Conservation (phyloP, 352 stramenopile genomes). For the Paralagenidium karlingii region DNA sequence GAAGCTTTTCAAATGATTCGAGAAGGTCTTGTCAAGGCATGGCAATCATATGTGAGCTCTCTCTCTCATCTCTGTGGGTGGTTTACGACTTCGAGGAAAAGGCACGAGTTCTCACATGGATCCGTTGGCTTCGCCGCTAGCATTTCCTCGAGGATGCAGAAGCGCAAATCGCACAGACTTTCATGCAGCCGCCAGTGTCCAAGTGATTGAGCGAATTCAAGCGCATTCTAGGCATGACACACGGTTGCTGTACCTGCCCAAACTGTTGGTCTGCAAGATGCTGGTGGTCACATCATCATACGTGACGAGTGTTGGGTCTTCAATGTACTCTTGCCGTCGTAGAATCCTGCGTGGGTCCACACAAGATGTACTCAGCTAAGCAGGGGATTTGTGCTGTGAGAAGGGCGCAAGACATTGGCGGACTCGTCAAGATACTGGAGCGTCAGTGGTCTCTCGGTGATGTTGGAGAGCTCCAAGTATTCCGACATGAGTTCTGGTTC, state of each 20-base stretch:
- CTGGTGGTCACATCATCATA: conserved; percentile 14
- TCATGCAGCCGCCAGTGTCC: neutral
- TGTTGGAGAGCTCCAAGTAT: conserved; percentile 16
- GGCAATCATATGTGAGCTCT: neutral
- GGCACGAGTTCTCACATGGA: conserved; percentile 24
- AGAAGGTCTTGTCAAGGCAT: conserved; percentile 16
- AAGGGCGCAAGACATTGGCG: no score
- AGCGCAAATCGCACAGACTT: conserved; percentile 27
- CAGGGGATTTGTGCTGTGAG: no score
- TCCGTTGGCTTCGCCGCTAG: conserved; percentile 14
- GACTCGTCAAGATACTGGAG: conserved; percentile 24
- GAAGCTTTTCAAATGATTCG: conserved; percentile 27
- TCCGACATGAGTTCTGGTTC: conserved; percentile 14
- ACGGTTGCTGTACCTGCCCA: conserved; percentile 17
- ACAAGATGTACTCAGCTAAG: no score
- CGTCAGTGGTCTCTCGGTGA: conserved; percentile 14
- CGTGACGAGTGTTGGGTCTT: conserved; percentile 19
- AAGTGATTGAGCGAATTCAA: no score
- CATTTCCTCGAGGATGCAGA: conserved; percentile 22
- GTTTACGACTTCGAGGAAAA: neutral
- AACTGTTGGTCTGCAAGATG: conserved; percentile 17
- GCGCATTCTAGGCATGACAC: neutral
- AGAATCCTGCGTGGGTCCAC: conserved; percentile 16
- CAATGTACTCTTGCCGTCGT: conserved; percentile 27
- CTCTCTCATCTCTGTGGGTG: neutral